Percentiles rank a stretch among this genome's conserved stretches.
phyloP scores from a whole-genome alignment of 148 eudicot species.

The Fagopyrum tataricum region DNA sequence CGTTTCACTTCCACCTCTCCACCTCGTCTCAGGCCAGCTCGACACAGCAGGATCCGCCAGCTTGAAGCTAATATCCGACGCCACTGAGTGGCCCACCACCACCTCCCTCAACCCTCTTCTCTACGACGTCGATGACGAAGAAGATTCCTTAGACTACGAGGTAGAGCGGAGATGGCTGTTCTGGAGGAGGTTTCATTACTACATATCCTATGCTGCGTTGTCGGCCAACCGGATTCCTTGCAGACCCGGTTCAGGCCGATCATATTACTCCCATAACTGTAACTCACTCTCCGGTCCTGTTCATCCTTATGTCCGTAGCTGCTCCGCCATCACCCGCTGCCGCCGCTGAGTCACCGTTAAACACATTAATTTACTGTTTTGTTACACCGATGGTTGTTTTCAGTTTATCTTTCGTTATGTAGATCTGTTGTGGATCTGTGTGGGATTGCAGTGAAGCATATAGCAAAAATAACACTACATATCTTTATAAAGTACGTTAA shows the following conservation, averaged over 20 bases:
- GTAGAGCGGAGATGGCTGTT: constrained; percentile 38
- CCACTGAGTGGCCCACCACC: not conserved
- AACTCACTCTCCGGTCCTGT: constrained; percentile 43
- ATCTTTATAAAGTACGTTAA: no score
- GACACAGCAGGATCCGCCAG: not conserved
- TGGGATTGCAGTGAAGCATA: no score
- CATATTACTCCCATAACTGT: constrained; percentile 76
- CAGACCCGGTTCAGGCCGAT: constrained; percentile 78
- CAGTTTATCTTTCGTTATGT: no score
- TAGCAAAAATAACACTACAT: no score
- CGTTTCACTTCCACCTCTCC: not conserved
- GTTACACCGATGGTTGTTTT: no score
- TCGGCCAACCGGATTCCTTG: constrained; percentile 69
- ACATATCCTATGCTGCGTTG: constrained; percentile 77
- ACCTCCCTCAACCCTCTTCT: not conserved
- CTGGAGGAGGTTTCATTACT: constrained; percentile 38
- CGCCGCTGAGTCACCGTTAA: constrained; percentile 30
- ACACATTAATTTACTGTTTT: no score
- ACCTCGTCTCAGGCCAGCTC: not conserved
- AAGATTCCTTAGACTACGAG: not conserved
- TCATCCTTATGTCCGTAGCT: constrained; percentile 66
- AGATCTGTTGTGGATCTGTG: no score
- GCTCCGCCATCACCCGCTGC: constrained; percentile 74
- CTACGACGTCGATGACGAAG: not conserved
- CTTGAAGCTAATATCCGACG: not conserved